phyloP scores from a whole-genome alignment of 352 stramenopile species.

The Globisporangium alternatum region DNA sequence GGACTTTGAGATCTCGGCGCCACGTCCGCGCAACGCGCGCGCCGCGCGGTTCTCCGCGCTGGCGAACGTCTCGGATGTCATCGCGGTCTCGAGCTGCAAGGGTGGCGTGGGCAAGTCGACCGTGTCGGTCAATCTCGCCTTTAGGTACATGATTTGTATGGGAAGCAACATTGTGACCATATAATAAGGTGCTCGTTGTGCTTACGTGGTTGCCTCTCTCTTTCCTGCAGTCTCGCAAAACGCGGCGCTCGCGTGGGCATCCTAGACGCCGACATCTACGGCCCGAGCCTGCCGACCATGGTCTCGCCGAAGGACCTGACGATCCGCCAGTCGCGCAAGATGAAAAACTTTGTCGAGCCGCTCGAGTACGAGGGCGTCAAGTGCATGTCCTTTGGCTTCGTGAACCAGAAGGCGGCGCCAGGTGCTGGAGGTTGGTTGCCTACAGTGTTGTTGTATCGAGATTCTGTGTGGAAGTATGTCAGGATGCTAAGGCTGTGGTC shows the following conservation, averaged over 20 bases:
- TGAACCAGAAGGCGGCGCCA: conserved; percentile 82
- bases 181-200: neutral
- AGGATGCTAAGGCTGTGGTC: neutral
- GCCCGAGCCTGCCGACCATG: conserved; percentile 98
- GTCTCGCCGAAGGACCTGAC: conserved; percentile 66
- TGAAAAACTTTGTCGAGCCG: conserved; percentile 77
- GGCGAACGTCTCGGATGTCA: conserved; percentile 84
- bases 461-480: conserved; percentile 13
- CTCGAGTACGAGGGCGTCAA: conserved; percentile 87
- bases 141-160: conserved; percentile 40
- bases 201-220: neutral
- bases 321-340: conserved; percentile 62
- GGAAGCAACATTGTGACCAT: neutral
- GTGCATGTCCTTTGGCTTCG: conserved; percentile 93
- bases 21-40: conserved; percentile 61
- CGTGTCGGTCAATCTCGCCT: conserved; percentile 98
- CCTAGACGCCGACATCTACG: conserved; percentile 99
- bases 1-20: conserved; percentile 61
- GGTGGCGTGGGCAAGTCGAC: conserved; percentile 99
- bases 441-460: conserved; percentile 19
- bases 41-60: conserved; percentile 73
- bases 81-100: conserved; percentile 93
- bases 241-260: conserved; percentile 94
- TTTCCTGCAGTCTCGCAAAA: conserved; percentile 66
- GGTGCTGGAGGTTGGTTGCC: conserved; percentile 52